phyloP scores from a whole-genome alignment of 805 yeast species.

The Starmerella apis region DNA sequence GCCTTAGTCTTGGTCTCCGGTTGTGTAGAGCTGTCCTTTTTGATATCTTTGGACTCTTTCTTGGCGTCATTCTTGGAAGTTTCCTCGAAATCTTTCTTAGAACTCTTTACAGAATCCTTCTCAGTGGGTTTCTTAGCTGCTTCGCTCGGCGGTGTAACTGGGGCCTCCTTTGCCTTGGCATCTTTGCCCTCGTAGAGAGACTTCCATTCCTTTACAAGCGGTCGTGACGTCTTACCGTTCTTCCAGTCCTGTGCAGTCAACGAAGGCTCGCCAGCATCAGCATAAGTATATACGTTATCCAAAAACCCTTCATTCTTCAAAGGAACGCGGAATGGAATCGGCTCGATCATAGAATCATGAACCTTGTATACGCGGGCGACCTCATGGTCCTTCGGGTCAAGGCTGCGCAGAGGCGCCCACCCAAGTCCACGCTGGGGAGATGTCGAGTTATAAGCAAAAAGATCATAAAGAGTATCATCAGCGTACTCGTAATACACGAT shows the following conservation, averaged over 20 bases:
- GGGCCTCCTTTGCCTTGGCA: conserved; percentile 33
- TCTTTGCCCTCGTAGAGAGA: conserved; percentile 67
- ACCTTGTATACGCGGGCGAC: conserved; percentile 73
- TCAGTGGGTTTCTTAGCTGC: not conserved
- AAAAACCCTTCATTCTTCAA: conserved; percentile 89
- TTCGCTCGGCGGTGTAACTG: conserved; percentile 9
- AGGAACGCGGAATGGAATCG: conserved; percentile 86
- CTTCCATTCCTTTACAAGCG: conserved; percentile 65
- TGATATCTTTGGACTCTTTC: conserved; percentile 21
- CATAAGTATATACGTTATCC: conserved; percentile 84
- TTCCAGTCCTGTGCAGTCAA: conserved; percentile 70
- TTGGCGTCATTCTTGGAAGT: conserved; percentile 17
- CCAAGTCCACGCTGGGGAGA: conserved; percentile 97
- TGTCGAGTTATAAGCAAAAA: conserved; percentile 80
- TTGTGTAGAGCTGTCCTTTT: conserved; percentile 12
- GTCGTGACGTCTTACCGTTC: conserved; percentile 67
- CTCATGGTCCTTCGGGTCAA: conserved; percentile 74
- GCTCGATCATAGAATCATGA: conserved; percentile 74
- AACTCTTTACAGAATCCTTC: not conserved
- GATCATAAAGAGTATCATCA: conserved; percentile 66
- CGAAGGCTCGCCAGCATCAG: conserved; percentile 73
- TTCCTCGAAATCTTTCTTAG: conserved; percentile 1
- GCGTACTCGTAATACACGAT: conserved; percentile 87
- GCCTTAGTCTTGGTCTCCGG: conserved; percentile 31
- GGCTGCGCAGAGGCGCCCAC: conserved; percentile 70